These are phyloP conservation scores for Candida xyloterini DNA, from an alignment of 805 yeast genomes.

Conservation along the genomic window DNA sequence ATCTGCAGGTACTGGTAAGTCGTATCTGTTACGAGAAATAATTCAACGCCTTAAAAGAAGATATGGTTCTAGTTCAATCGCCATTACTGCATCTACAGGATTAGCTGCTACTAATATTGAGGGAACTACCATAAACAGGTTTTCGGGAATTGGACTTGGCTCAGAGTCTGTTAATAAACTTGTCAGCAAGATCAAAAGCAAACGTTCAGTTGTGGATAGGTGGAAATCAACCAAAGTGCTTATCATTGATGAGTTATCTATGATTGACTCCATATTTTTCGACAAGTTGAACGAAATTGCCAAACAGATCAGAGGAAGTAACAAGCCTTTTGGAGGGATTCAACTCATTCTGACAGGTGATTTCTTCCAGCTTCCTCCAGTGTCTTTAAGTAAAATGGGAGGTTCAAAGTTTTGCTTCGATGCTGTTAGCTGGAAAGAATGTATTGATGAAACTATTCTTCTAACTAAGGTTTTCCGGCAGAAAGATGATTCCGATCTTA, in stretches of 20 bases:
- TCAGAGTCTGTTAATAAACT: conserved; percentile 45
- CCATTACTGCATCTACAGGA: conserved; percentile 94
- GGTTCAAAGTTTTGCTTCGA: conserved; percentile 67
- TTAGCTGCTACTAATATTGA: conserved; percentile 93
- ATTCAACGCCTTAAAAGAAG: conserved; percentile 49
- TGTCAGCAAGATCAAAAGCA: conserved; percentile 46
- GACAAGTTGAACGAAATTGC: conserved; percentile 75
- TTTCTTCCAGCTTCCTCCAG: conserved; percentile 94
- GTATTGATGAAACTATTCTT: conserved; percentile 63
- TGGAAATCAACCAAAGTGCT: conserved; percentile 73
- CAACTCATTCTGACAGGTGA: conserved; percentile 92
- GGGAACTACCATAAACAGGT: conserved; percentile 83
- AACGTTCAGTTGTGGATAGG: conserved; percentile 40
- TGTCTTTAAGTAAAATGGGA: conserved; percentile 41
- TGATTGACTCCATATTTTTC: conserved; percentile 80
- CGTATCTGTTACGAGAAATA: conserved; percentile 62
- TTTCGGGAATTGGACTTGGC: conserved; percentile 84
- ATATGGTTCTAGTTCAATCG: conserved; percentile 53
- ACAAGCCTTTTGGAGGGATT: conserved; percentile 87
- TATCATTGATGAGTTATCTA: conserved; percentile 89
- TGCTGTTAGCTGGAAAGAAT: conserved; percentile 62
- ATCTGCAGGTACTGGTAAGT: conserved; percentile 87
- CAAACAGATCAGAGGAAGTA: conserved; percentile 43
- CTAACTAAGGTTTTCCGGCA: conserved; percentile 86
- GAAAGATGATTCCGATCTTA: conserved; percentile 69